Evolutionary conservation across 768 basidiomycete species (phyloP), one percentile per base, ranked within the genome.

Genomic region (Suillus weaverae): DNA sequence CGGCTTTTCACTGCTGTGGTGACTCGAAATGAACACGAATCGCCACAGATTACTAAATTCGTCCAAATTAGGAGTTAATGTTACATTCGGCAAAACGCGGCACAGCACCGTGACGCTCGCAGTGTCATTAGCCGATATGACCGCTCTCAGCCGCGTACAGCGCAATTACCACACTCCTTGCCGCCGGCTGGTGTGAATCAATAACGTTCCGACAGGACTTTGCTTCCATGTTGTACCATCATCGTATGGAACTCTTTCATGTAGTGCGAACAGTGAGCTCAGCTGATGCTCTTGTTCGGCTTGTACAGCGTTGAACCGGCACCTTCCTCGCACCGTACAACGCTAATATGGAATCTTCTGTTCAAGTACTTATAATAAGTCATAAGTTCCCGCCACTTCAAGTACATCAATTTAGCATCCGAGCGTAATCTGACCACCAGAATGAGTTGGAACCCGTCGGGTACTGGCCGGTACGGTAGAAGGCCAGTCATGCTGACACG

Each of bases 41-140:
- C 26, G 26, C 30, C 16, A 16, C 51, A 7, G 51, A 63, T 66
- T 64, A 64, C 63, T 36, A 62, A 64, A 62, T 67, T 10, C n/a
- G 5, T 20, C 54, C 61, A 38, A 53, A 57, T 64, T 20, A 39
- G 43, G 55, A 26, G 9, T 53, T 61, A 64, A 65, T 43, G 33
- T 35, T n/a, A 56, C 20, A 14, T n/a, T 65, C 65, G 62, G 63
- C 51, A 53, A 16, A 13, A 7, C 14, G 55, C 66, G 66, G 66
- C 66, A 62, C 60, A 39, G 60, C 46, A 61, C 48, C 22, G 35
- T 33, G 32, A 51, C 50, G 7, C 26, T 32, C 51, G 51, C 51
- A 54, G 39, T 64, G 64, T 56, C 64, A 46, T 55, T 50, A 43
- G 16, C 62, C 59, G 30, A 50, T 38, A 41, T 51, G 36, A 56